Base-by-base conservation (phyloP, 2,329 filamentous ascomycete species). In the Aspergillus phoenicis region DNA sequence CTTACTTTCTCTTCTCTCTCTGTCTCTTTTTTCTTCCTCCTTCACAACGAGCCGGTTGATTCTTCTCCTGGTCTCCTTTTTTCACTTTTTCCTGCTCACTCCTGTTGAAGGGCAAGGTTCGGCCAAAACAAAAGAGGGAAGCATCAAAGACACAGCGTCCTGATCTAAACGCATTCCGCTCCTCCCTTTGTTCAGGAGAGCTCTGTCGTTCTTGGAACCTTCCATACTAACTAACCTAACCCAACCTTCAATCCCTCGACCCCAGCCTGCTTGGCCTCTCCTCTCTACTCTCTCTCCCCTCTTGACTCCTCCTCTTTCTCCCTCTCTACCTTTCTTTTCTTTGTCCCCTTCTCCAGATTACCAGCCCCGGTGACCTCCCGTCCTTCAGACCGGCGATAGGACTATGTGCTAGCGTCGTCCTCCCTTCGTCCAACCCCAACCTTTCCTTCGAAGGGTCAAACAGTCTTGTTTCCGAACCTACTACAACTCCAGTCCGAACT, bases 151-250 rank as follows among this genome's bases (percentile, higher is more conserved):
- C 52, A 56, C 15, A 10, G 22, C 30, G 53, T n/a, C 54, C 43
- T 26, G 51, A 51, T 26, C 57, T 56, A 52, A 57, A 60, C 62
- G 49, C 63, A 67, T 67, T 67, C 63, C 60, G 47, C 58, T 55
- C 58, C 64, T 65, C 63, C 63, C 60, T 67, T 65, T 60, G 63
- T 64, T 59, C 52, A 65, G 63, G 57, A 61, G 58, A 62, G 62
- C 60, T 59, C 48, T 56, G 58, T 59, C 59, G 43, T 54, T 61
- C 59, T 36, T 58, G 52, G 60, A 62, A 62, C 60, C 63, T 62
- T 61, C 59, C 20, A 24, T 13, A 43, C 52, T 28, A 41, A 30
- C 36, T 11, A 5, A 36, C 33, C 33, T 36, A 36, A 36, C 33
- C 33, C 8, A 43, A 43, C 48, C 57, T 60, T 58, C 49, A 52